Conservation (phyloP, 1,139 yeast genomes). For the Scheffersomyces segobiensis region DNA sequence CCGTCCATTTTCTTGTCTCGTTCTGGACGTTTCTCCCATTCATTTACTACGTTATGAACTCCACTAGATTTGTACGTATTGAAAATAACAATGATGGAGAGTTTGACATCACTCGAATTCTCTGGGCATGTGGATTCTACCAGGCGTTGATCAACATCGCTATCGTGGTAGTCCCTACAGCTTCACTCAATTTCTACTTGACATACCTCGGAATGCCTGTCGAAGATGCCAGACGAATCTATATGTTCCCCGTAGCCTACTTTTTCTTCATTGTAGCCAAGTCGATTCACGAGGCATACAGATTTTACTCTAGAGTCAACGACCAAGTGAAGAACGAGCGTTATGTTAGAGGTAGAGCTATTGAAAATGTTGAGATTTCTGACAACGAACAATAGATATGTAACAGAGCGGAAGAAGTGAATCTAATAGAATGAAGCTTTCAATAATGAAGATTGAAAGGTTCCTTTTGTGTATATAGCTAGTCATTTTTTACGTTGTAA, state of each 20-base stretch:
- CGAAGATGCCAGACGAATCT: not conserved
- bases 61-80: not conserved
- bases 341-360: constrained; percentile 61
- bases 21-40: constrained; percentile 25
- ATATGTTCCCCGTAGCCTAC: constrained; percentile 9
- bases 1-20: constrained; percentile 22
- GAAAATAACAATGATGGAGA: not conserved
- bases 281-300: constrained; percentile 8
- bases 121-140: not conserved
- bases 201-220: not conserved
- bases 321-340: constrained; percentile 58
- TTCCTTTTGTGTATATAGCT: not conserved
- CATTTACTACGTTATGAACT: constrained; percentile 3
- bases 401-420: not conserved
- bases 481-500: not conserved
- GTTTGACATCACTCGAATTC: not conserved
- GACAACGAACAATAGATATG: constrained; percentile 11
- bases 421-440: not conserved
- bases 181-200: not conserved
- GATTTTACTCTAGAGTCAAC: constrained; percentile 25
- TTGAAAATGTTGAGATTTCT: constrained; percentile 49
- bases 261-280: constrained; percentile 14
- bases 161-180: not conserved
- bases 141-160: not conserved
- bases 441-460: not conserved